Evolutionary conservation across 176 grass and related monocot species (phyloP).

Genomic region (Oryza nivara): DNA sequence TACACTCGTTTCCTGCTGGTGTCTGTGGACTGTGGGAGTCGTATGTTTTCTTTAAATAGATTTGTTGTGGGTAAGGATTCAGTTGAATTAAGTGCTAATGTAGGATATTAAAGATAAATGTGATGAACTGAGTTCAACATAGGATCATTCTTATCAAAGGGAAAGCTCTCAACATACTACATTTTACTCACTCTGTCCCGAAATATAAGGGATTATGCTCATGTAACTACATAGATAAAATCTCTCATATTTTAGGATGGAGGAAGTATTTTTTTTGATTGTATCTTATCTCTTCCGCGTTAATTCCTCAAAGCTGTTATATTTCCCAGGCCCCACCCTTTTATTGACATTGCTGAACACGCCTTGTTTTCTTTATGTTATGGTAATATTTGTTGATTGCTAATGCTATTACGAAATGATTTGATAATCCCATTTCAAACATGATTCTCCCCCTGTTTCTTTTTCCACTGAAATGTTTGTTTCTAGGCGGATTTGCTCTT

Average conservation of each 20-base stretch:
- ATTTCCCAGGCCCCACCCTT: not conserved
- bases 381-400: not conserved
- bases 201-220: no score
- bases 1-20: not conserved
- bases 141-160: conserved; percentile 1
- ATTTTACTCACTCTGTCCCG: not conserved
- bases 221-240: no score
- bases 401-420: not conserved
- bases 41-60: not conserved
- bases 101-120: not conserved
- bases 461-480: not conserved
- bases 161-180: conserved; percentile 5
- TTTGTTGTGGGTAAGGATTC: not conserved
- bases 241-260: no score
- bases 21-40: not conserved
- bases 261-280: not conserved
- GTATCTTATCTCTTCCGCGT: not conserved
- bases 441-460: not conserved
- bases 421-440: conserved; percentile 8
- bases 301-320: conserved; percentile 7
- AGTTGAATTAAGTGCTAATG: not conserved
- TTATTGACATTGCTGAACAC: not conserved
- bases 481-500: conserved; percentile 27
- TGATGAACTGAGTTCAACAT: not conserved
- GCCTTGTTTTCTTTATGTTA: not conserved